A percentile compares a stretch with the other conserved stretches of the same genome.
Conservation (phyloP, 208 protist species). For the Trypanosoma lewisi region DNA sequence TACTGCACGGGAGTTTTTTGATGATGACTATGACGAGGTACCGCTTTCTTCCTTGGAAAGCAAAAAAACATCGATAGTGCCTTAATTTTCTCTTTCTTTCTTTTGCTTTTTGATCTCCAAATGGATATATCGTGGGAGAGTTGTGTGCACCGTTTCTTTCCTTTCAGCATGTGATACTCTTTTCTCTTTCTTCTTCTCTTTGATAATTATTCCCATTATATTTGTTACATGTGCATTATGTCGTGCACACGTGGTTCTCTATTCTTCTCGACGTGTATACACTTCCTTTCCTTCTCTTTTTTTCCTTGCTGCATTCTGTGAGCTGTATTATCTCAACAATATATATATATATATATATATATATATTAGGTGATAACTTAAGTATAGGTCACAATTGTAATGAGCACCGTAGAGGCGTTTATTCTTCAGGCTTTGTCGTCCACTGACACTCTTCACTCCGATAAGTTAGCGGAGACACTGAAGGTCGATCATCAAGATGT, state of each 20-base stretch:
- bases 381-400: not conserved
- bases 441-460: slow-evolving; percentile 44
- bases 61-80: not conserved
- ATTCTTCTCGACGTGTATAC: no score
- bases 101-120: not conserved
- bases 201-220: slow-evolving; percentile 15
- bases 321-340: not conserved
- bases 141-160: not conserved
- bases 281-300: not conserved
- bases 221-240: slow-evolving; percentile 2
- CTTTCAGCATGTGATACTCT: not conserved
- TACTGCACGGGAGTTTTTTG: slow-evolving; percentile 52
- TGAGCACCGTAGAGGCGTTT: slow-evolving; percentile 21
- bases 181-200: not conserved
- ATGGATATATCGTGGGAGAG: not conserved
- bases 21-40: slow-evolving; percentile 69
- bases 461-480: slow-evolving; percentile 50
- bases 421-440: slow-evolving; percentile 35
- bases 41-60: no score
- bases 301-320: not conserved
- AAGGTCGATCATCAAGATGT: slow-evolving; percentile 83
- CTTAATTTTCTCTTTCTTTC: not conserved
- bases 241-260: no score
- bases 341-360: not conserved
- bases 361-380: slow-evolving; percentile 1